Evolutionary conservation across 2,329 filamentous ascomycete genomes (phyloP).

Genomic region (Curvularia verruculosa): DNA sequence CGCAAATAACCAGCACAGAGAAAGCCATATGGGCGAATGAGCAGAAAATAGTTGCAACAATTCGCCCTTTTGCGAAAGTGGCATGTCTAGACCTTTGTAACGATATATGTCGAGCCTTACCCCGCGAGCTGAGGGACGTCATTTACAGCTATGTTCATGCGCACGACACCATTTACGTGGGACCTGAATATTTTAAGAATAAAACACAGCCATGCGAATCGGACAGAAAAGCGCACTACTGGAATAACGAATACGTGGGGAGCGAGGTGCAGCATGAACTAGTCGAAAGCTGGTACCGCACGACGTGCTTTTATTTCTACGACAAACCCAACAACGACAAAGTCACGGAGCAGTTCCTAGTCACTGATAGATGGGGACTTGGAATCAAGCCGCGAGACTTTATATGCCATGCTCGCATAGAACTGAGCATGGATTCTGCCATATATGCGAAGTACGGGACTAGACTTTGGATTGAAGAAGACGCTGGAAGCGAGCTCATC

Average conservation of each 20-base stretch:
- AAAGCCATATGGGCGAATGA: background rate
- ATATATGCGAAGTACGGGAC: background rate
- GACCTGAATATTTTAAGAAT: conserved; percentile 5
- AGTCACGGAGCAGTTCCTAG: conserved; percentile 9
- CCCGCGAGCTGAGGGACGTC: conserved; percentile 10
- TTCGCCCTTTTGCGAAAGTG: background rate
- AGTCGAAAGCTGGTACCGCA: conserved; percentile 15
- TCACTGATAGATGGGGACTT: conserved; percentile 1
- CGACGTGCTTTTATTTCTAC: conserved; percentile 12
- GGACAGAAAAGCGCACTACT: conserved; percentile 4
- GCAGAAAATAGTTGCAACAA: background rate
- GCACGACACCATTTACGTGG: background rate
- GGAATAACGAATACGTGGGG: conserved; percentile 9
- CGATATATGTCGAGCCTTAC: background rate
- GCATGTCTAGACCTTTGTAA: conserved; percentile 1
- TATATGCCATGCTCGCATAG: background rate
- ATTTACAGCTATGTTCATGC: conserved; percentile 7
- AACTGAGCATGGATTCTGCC: background rate
- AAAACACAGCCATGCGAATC: background rate
- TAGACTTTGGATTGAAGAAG: background rate
- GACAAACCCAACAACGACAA: conserved; percentile 7
- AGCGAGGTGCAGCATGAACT: conserved; percentile 3
- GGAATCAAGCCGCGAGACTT: background rate
- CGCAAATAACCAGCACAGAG: too few relatives aligned
- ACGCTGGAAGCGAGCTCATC: background rate